Evolutionary conservation across 345 rosid species (phyloP).

Genomic region (Eucalyptus regnans): DNA sequence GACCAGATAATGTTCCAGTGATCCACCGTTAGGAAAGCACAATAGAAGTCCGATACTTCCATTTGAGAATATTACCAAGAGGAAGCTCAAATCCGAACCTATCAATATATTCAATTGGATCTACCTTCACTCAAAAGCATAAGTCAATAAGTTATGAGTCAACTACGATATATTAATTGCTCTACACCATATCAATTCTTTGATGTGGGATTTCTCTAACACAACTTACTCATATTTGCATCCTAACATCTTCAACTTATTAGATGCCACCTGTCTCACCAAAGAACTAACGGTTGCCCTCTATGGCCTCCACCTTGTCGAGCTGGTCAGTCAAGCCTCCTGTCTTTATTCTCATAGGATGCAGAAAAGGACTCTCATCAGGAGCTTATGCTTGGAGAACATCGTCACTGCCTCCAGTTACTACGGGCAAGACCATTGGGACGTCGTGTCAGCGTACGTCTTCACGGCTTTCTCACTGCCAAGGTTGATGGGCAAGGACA

Average conservation of each 20-base stretch:
- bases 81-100: accelerated
- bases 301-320: constrained; percentile 4
- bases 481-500: constrained; percentile 13
- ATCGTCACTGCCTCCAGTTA: constrained; percentile 1
- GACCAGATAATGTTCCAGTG: constrained; percentile 6
- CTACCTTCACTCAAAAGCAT: too few relatives aligned
- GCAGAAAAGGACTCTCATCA: not conserved
- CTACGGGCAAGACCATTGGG: not conserved
- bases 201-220: too few relatives aligned
- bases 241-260: not conserved
- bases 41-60: accelerated
- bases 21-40: accelerated
- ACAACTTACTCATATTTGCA: accelerated
- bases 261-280: not conserved
- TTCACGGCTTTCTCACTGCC: constrained; percentile 22
- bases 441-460: not conserved
- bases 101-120: too few relatives aligned
- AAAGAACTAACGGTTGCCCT: not conserved
- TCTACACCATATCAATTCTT: too few relatives aligned
- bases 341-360: constrained; percentile 6
- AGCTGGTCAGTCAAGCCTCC: not conserved
- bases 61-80: too few relatives aligned
- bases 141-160: too few relatives aligned
- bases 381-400: not conserved
- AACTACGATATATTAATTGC: too few relatives aligned